A percentile compares a stretch with the other conserved stretches of the same genome.
Conservation (phyloP, 495 filamentous ascomycete species). For the Podospora pseudocomata region DNA sequence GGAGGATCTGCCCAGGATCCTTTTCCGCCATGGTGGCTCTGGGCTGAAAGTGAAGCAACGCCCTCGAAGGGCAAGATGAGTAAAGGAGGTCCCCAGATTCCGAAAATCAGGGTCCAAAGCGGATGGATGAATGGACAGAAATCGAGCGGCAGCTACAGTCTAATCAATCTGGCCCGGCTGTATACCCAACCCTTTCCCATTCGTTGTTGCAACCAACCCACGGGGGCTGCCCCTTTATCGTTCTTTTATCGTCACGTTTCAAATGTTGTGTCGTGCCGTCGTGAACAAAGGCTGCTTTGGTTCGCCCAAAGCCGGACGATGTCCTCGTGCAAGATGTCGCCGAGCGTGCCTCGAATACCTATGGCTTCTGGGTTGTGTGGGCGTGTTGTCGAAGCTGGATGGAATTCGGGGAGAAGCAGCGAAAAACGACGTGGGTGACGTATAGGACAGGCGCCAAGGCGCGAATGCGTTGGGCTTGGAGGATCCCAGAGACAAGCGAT, state of each 20-base stretch:
- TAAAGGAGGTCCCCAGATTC: constrained; percentile 11
- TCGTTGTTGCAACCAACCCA: constrained; percentile 1
- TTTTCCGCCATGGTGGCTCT: constrained; percentile 21
- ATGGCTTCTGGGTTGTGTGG: too few relatives aligned
- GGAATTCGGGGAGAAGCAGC: not conserved
- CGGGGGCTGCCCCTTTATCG: constrained; percentile 3
- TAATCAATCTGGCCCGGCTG: constrained; percentile 1
- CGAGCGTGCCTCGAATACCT: too few relatives aligned
- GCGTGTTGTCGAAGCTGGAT: not conserved
- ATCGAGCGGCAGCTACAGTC: constrained; percentile 4
- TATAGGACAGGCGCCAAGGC: not conserved
- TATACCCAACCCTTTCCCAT: not conserved
- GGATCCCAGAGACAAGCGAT: not conserved
- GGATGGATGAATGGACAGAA: not conserved
- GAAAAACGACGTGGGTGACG: not conserved
- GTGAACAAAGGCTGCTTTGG: not conserved
- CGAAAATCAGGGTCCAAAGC: constrained; percentile 2
- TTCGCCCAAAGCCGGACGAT: not conserved
- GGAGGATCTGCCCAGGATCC: constrained; percentile 34
- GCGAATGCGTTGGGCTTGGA: not conserved
- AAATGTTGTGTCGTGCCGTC: not conserved
- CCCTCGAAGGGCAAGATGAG: constrained; percentile 14
- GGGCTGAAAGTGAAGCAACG: not conserved
- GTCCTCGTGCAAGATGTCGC: not conserved
- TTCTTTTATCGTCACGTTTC: constrained; percentile 5